Conservation (phyloP, 2,329 filamentous ascomycete genomes). For the Colletotrichum euphorbiae region DNA sequence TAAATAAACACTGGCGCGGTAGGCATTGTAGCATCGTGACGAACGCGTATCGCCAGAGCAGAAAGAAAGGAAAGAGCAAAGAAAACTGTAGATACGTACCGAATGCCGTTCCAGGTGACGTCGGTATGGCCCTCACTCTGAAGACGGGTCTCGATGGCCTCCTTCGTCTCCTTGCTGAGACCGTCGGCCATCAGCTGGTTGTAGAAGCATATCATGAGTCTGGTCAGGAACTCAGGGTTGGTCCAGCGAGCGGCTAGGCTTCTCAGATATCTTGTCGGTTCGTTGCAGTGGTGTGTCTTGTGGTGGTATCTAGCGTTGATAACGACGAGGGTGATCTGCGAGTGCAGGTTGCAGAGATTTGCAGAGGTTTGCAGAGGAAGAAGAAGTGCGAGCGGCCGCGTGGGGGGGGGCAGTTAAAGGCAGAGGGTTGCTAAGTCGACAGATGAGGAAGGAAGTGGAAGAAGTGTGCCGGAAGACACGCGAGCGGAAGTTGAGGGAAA, state of each 20-base stretch:
- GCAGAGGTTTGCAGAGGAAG: too few relatives aligned
- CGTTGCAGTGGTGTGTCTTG: neutral
- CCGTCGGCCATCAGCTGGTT: conserved; percentile 6
- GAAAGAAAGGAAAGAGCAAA: neutral
- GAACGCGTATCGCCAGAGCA: neutral
- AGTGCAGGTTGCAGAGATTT: neutral
- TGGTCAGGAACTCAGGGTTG: neutral
- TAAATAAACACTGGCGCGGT: neutral
- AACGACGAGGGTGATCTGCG: neutral
- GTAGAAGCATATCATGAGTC: conserved; percentile 17
- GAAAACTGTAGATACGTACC: conserved; percentile 1
- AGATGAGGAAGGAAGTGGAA: too few relatives aligned
- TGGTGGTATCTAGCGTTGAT: neutral
- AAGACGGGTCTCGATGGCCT: conserved; percentile 5
- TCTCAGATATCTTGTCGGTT: conserved; percentile 6
- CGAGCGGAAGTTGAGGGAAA: too few relatives aligned
- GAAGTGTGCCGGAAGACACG: too few relatives aligned
- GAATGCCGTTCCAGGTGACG: conserved; percentile 22
- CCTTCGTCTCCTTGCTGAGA: conserved; percentile 21
- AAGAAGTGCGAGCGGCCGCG: neutral
- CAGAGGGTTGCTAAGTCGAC: neutral
- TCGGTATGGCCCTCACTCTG: neutral
- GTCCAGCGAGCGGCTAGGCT: conserved; percentile 10
- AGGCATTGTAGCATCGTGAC: neutral
- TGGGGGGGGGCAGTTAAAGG: neutral